Percentiles rank a stretch among this genome's conserved stretches.
Evolutionary conservation across 139 green algal genomes (phyloP).

Genomic region (Chlorella vulgaris): DNA sequence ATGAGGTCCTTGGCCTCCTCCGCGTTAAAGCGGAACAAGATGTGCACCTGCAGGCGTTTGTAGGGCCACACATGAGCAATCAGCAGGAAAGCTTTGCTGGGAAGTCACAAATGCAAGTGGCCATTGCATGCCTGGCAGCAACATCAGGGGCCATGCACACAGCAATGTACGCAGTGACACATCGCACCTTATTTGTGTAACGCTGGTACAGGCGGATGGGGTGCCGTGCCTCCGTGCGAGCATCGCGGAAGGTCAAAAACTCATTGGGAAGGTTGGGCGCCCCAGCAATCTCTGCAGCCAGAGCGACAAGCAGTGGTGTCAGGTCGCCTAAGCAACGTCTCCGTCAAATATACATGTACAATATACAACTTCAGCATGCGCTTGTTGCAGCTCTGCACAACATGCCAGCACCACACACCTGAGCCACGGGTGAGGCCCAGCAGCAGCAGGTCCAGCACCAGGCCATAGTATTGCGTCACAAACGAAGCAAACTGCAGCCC

Average conservation of each 20-base stretch:
- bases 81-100: no score
- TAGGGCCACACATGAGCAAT: no score
- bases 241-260: slow-evolving; percentile 94
- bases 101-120: neutral
- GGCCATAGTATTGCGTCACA: slow-evolving; percentile 95
- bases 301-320: neutral
- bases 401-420: neutral
- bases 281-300: slow-evolving; percentile 89
- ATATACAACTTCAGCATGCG: neutral
- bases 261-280: slow-evolving; percentile 94
- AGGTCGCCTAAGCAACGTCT: no score
- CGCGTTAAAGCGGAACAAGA: slow-evolving; percentile 91
- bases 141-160: neutral
- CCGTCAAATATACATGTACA: no score
- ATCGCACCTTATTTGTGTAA: slow-evolving; percentile 86
- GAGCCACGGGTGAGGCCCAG: slow-evolving; percentile 95
- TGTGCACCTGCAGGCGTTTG: slow-evolving; percentile 58
- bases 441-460: slow-evolving; percentile 97
- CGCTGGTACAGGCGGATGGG: slow-evolving; percentile 97
- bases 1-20: slow-evolving; percentile 96
- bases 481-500: slow-evolving; percentile 98
- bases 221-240: slow-evolving; percentile 87
- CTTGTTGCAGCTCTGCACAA: neutral
- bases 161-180: neutral
- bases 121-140: no score